phyloP scores from a whole-genome alignment of 306 rosid species.

The Lathyrus sativus region DNA sequence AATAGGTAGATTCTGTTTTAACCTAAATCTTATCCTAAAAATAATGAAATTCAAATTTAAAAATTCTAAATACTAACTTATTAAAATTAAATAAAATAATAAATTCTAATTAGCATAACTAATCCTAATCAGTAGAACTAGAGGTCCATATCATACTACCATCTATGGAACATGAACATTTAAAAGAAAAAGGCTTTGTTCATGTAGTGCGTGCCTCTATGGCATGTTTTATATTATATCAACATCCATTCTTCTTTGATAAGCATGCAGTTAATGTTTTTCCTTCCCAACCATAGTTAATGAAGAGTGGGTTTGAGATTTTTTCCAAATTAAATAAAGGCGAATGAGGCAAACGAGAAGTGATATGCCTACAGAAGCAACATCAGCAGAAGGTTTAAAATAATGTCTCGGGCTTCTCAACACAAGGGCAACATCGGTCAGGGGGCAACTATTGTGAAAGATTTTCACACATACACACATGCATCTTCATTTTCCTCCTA shows the following conservation, averaged over 20 bases:
- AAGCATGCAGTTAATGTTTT: not conserved
- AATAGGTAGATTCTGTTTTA: too few species aligned
- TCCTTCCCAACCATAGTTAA: not conserved
- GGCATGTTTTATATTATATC: not conserved
- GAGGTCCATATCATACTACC: not conserved
- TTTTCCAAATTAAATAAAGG: slow-evolving; percentile 17
- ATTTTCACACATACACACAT: not conserved
- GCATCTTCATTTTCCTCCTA: slow-evolving; percentile 6
- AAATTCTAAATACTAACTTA: too few species aligned
- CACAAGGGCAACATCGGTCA: not conserved
- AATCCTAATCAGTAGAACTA: too few species aligned
- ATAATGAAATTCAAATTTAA: too few species aligned
- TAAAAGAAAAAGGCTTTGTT: slow-evolving; percentile 17
- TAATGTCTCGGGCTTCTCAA: slow-evolving; percentile 11
- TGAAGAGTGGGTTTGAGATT: slow-evolving; percentile 12
- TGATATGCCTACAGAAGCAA: slow-evolving; percentile 1
- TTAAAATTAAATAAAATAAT: too few species aligned
- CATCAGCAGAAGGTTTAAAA: not conserved
- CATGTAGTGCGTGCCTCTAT: not conserved
- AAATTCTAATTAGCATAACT: too few species aligned
- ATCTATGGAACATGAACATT: slow-evolving; percentile 8
- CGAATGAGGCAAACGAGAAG: not conserved
- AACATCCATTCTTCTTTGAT: slow-evolving; percentile 7
- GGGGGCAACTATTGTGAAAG: slow-evolving; percentile 4
- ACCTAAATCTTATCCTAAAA: too few species aligned